Conservation (phyloP, 2,329 filamentous ascomycete species). For the Alternaria triticina region DNA sequence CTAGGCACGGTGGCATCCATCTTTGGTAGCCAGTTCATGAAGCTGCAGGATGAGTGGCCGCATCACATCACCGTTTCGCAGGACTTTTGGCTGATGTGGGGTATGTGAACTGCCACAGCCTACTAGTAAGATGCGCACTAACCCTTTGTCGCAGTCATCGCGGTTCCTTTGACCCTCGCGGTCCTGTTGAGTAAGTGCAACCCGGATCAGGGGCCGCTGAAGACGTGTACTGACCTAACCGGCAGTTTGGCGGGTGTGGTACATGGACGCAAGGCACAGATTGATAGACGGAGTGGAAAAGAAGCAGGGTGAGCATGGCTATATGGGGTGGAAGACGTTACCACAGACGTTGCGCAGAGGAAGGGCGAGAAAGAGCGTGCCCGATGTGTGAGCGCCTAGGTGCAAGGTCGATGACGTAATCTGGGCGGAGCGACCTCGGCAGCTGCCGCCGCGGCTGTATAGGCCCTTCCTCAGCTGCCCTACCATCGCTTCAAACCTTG, state of each 20-base stretch:
- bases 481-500: too few relatives aligned
- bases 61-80: conserved; percentile 30
- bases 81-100: conserved; percentile 42
- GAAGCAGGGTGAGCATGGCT: conserved; percentile 11
- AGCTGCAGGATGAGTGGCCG: conserved; percentile 24
- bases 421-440: neutral
- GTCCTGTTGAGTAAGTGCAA: conserved; percentile 15
- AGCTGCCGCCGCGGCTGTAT: neutral
- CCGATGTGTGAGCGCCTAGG: neutral
- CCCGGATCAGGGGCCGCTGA: neutral
- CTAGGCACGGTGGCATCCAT: conserved; percentile 43
- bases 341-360: neutral
- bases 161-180: conserved; percentile 28
- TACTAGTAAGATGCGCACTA: neutral
- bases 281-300: conserved; percentile 11
- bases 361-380: neutral
- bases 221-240: neutral
- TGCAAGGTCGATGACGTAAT: neutral
- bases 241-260: conserved; percentile 32
- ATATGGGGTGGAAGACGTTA: conserved; percentile 25
- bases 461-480: too few relatives aligned
- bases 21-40: conserved; percentile 41
- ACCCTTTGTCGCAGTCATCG: conserved; percentile 17
- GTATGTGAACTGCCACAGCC: neutral
- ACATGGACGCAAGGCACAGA: conserved; percentile 21